Conservation (phyloP, 176 grass and related monocot species). For the Zoysia japonica region DNA sequence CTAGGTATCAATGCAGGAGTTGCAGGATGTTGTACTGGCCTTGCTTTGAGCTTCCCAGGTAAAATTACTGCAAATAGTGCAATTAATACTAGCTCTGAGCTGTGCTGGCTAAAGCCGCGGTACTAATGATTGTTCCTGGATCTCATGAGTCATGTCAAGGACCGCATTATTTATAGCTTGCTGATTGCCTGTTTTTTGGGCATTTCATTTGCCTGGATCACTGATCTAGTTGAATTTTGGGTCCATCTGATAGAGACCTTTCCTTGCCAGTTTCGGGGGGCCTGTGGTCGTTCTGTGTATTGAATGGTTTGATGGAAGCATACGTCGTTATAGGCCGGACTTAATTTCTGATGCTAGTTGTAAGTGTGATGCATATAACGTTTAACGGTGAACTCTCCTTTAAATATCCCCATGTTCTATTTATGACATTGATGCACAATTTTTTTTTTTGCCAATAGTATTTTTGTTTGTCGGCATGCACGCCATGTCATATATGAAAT, state of each 20-base stretch:
- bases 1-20: conserved; percentile 79
- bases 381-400: neutral
- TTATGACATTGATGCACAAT: neutral
- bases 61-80: conserved; percentile 5
- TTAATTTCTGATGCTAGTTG: neutral
- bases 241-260: conserved; percentile 8
- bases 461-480: conserved; percentile 1
- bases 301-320: conserved; percentile 15
- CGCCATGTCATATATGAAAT: neutral
- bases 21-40: conserved; percentile 79
- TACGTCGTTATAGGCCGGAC: neutral
- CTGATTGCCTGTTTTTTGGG: neutral
- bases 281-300: conserved; percentile 27
- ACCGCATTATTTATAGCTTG: neutral
- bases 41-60: conserved; percentile 92
- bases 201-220: neutral
- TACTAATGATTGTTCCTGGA: neutral
- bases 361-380: neutral
- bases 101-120: conserved; percentile 6
- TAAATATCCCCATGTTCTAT: neutral
- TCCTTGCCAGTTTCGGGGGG: neutral
- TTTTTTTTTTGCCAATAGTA: conserved; percentile 3
- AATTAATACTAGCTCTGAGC: conserved; percentile 2
- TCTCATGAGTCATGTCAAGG: neutral
- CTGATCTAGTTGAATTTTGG: conserved; percentile 9